phyloP scores from a whole-genome alignment of 192 early-diverging fungal genomes.

The Dissophora ornata region DNA sequence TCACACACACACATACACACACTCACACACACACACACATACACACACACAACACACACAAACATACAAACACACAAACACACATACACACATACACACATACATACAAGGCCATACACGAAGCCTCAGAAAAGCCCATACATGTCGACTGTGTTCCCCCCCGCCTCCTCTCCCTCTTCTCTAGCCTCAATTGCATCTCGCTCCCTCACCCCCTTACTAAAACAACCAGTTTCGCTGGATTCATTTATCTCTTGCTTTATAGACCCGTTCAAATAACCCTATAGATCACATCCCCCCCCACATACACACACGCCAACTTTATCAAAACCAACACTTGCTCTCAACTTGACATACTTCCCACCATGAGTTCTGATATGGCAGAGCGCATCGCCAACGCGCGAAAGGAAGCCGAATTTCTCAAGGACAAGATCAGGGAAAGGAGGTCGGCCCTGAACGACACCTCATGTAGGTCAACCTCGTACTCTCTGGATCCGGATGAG shows the following conservation, averaged over 20 bases:
- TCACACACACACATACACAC: not conserved
- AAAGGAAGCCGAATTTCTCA: constrained; percentile 95
- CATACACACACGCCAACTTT: too few relatives aligned
- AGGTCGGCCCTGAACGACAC: constrained; percentile 96
- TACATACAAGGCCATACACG: not conserved
- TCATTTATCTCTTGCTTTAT: too few relatives aligned
- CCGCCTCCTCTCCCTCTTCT: too few relatives aligned
- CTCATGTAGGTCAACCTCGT: constrained; percentile 74
- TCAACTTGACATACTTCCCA: not conserved
- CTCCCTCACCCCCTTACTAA: too few relatives aligned
- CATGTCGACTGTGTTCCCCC: too few relatives aligned
- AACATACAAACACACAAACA: not conserved
- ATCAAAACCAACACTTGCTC: too few relatives aligned
- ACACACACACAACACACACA: too few relatives aligned
- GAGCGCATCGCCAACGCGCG: constrained; percentile 91
- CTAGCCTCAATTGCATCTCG: too few relatives aligned
- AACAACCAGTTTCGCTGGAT: too few relatives aligned
- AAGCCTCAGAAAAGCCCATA: too few relatives aligned
- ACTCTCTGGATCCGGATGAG: not conserved
- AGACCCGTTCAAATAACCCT: too few relatives aligned
- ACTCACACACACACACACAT: not conserved
- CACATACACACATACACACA: not conserved
- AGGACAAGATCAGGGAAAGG: constrained; percentile 95
- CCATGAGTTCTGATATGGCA: constrained; percentile 74
- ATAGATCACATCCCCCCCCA: too few relatives aligned